Conservation (phyloP, 176 grass and related monocot genomes). For the Sorghum bicolor region DNA sequence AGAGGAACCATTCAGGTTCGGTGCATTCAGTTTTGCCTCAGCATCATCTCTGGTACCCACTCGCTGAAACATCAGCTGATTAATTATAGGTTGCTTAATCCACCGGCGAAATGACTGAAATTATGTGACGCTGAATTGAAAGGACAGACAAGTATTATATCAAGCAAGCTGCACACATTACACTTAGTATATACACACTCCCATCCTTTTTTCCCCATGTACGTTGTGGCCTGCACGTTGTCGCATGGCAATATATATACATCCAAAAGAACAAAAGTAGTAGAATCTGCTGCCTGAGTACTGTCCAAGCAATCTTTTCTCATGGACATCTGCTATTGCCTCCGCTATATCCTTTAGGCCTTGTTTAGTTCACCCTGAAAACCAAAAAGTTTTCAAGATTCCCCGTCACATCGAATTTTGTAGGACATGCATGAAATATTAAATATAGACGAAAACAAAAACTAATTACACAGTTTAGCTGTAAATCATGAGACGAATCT, state of each 20-base stretch:
- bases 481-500: too few relatives aligned
- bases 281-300: neutral
- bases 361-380: too few relatives aligned
- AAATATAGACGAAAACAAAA: too few relatives aligned
- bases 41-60: neutral
- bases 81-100: constrained; percentile 23
- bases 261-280: neutral
- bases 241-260: neutral
- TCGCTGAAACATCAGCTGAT: constrained; percentile 4
- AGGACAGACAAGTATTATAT: constrained; percentile 1
- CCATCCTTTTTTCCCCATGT: neutral
- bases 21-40: neutral
- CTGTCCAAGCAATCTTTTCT: constrained; percentile 10
- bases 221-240: constrained; percentile 47
- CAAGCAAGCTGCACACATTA: neutral
- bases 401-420: too few relatives aligned
- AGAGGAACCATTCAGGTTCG: neutral
- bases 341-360: neutral
- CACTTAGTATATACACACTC: neutral
- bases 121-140: neutral
- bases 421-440: too few relatives aligned
- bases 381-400: too few relatives aligned
- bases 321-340: neutral
- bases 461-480: too few relatives aligned
- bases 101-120: neutral